Percentiles rank a stretch among this genome's conserved stretches.
Conservation (phyloP, 129 eudicot genomes). For the Apium graveolens region DNA sequence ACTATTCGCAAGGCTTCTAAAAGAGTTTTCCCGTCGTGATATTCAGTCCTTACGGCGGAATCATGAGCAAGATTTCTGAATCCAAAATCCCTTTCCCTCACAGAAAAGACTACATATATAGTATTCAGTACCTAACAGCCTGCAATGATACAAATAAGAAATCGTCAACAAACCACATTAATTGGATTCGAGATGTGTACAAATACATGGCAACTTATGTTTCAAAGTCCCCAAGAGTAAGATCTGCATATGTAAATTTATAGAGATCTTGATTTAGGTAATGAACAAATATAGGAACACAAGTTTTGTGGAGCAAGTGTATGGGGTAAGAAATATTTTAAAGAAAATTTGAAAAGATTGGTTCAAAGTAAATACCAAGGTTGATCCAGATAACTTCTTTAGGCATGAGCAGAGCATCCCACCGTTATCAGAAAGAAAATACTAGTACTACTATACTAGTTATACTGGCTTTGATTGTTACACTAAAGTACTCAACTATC, state of each 20-base stretch:
- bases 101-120: neutral
- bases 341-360: constrained; percentile 9
- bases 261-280: constrained; percentile 20
- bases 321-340: constrained; percentile 14
- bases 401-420: constrained; percentile 24
- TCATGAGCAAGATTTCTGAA: constrained; percentile 10
- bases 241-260: constrained; percentile 22
- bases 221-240: constrained; percentile 11
- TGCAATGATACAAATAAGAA: neutral
- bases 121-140: neutral
- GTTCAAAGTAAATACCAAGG: constrained; percentile 3
- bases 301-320: constrained; percentile 10
- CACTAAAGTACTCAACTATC: neutral
- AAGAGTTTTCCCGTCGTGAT: neutral
- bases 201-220: constrained; percentile 15
- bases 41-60: constrained; percentile 1
- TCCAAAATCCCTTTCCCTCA: constrained; percentile 6
- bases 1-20: neutral
- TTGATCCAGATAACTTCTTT: constrained; percentile 18
- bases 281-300: constrained; percentile 10
- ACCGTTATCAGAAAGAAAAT: neutral
- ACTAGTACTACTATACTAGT: too few relatives aligned
- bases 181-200: constrained; percentile 14
- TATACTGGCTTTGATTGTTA: neutral
- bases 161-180: neutral